Evolutionary conservation across 2,329 filamentous ascomycete species (phyloP), one percentile per base, ranked within the genome.

Genomic region (Acrodontium crateriforme): DNA sequence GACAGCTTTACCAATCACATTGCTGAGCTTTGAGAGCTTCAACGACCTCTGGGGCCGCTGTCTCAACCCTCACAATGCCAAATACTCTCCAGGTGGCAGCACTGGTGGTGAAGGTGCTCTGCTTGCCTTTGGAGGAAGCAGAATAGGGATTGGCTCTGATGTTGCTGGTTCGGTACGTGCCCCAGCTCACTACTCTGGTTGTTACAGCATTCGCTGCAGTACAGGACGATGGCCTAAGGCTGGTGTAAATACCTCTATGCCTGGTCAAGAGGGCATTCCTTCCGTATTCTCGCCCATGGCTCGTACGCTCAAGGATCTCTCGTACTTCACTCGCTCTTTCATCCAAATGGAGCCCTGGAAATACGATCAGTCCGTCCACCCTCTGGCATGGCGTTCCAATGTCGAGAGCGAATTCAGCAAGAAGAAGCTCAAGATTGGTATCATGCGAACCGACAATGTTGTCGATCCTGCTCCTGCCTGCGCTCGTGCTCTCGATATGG

Each of bases 201-300:
- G 87, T 50, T 94, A 92, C 54, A 78, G 78, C 11, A 59, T 94
- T 14, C 73, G 80, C 18, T 93, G 85, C 56, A 85, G 80, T 3
- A 91, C 81, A 2, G 85, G 87, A 2, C 69, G 85, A 26, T 94
- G 85, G 83, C 82, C 83, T 1, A 92, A 91, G 53, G 67, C 71
- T 22, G 83, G 83, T 7, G 74, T 83, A 50, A 71, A 70, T 36
- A 93, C 85, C 0, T 85, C 78, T 44, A 93, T 93, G 83, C 74
- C 80, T 0, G 87, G 87, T 0, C 84, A 94, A 50, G 87, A 94
- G 49, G 85, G 84, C 1, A 74, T 94, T 17, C 74, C 82, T 1
- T 81, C 78, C 38, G 83, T 93, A 12, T 93, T 85, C 56, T 87
- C 80, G 32, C 85, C 85, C 4, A 94, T 95, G 87, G 72, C 85